Evolutionary conservation across 345 rosid species (phyloP), one percentile per base, ranked within the genome.

Genomic region (Syzygium aromaticum): DNA sequence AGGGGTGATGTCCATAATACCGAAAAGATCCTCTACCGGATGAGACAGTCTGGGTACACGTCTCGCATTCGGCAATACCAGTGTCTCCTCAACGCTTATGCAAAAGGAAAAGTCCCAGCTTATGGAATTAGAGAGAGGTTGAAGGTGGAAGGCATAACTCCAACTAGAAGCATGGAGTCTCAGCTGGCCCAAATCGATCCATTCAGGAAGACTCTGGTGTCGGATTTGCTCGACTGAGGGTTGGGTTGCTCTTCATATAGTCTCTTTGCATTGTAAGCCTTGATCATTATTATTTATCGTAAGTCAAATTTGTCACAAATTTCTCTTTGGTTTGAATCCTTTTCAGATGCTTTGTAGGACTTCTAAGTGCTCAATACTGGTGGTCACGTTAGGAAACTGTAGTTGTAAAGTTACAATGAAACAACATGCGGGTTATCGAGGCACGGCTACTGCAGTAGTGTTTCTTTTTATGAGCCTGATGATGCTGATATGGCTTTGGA

Each of bases 111-210:
- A 90, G 85, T 88, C 40, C 98, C 96, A 17, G 98, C 95, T 21
- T 98, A 98, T 88, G 99, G 99, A 78, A 93, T 98, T 28, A 90
- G 94, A 89, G 99, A 96, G 54, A 92, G 99, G 89, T 92, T 98
- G 95, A 94, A 90, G 92, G 98, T 95, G 1, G 98, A 97, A 80
- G 94, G 94, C 85, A 84, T 96, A 57, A 93, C 94, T 86, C 98
- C 98, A 25, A 94, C 88, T 86, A 95, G 90, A 89, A 53, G 86
- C 5, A 77, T 95, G 90, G 93, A 95, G 30, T 91, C 93, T 27
- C 95, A 92, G 73, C 88, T 97, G 88, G 90, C 90, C 90, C 91
- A 89, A 88, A 91, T 92, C 2, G 98, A 96, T 88, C 94, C 98
- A 3, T 96, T 95, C 90, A 94, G 93, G 96, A 96, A 91, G 94